These are phyloP conservation scores for Paramecium bursaria DNA, from an alignment of 73 alveolate species.

Conservation along the genomic window DNA sequence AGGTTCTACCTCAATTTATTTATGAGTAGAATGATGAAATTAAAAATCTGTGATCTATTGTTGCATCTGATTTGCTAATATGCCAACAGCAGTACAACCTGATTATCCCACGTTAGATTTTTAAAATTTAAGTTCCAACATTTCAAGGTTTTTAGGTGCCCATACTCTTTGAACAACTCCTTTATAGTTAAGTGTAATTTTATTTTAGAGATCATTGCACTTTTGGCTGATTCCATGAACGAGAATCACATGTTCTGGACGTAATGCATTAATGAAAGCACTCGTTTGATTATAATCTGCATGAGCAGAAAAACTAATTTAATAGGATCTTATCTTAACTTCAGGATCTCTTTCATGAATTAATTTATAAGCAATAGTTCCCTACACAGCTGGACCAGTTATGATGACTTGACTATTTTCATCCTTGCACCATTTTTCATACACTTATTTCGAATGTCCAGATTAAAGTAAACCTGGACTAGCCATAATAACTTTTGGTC, in stretches of 20 bases:
- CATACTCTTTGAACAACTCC: slow-evolving; percentile 46
- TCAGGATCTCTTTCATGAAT: slow-evolving; percentile 71
- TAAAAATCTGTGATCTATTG: not conserved
- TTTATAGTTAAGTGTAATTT: slow-evolving; percentile 12
- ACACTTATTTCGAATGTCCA: slow-evolving; percentile 90
- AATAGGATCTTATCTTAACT: slow-evolving; percentile 89
- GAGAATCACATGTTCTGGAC: slow-evolving; percentile 94
- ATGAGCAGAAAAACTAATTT: slow-evolving; percentile 98
- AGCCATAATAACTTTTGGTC: slow-evolving; percentile 86
- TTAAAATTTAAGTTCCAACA: slow-evolving; percentile 25
- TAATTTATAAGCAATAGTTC: slow-evolving; percentile 93
- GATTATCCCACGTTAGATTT: slow-evolving; percentile 11
- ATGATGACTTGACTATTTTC: slow-evolving; percentile 90
- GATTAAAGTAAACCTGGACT: slow-evolving; percentile 98
- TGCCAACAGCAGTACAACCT: slow-evolving; percentile 48
- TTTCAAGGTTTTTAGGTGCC: slow-evolving; percentile 61
- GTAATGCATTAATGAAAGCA: slow-evolving; percentile 88
- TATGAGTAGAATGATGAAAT: slow-evolving; percentile 19
- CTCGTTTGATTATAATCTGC: slow-evolving; percentile 95
- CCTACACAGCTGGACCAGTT: slow-evolving; percentile 97
- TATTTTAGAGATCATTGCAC: slow-evolving; percentile 54
- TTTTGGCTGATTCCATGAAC: slow-evolving; percentile 99
- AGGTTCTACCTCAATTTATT: slow-evolving; percentile 22
- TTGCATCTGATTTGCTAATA: slow-evolving; percentile 26
- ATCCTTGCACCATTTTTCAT: slow-evolving; percentile 93